Evolutionary conservation across 331 rosid genomes (phyloP).

Genomic region (Quercus tomentella): DNA sequence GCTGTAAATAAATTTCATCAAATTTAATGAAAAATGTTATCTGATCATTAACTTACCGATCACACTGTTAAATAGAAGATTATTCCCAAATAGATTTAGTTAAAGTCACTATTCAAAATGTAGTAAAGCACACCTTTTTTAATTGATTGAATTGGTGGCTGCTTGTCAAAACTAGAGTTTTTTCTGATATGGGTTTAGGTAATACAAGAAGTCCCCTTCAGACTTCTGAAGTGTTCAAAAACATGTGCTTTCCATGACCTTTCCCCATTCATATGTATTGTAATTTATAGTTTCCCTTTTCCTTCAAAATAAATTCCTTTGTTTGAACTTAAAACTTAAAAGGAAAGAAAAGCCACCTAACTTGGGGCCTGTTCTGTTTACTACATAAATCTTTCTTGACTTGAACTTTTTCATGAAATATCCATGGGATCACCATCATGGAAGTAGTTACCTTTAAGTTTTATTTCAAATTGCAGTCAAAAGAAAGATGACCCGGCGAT

Average conservation of each 20-base stretch:
- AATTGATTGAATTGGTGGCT: neutral
- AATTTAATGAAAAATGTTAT: neutral
- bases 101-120: neutral
- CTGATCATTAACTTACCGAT: neutral
- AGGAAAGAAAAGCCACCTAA: neutral
- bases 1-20: neutral
- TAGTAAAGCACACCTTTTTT: neutral
- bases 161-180: neutral
- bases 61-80: neutral
- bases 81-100: neutral
- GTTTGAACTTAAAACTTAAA: neutral
- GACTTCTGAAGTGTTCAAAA: neutral
- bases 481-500: neutral
- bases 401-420: neutral
- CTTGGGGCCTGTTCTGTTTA: neutral
- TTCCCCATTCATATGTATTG: neutral
- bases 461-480: neutral
- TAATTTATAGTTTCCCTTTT: neutral
- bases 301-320: neutral
- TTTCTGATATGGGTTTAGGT: neutral
- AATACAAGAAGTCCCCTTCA: neutral
- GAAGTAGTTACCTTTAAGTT: neutral
- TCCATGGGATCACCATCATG: neutral
- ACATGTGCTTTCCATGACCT: neutral
- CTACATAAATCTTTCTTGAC: neutral